Conservation (phyloP, 371 early-diverging fungal genomes). For the Mucor lusitanicus region DNA sequence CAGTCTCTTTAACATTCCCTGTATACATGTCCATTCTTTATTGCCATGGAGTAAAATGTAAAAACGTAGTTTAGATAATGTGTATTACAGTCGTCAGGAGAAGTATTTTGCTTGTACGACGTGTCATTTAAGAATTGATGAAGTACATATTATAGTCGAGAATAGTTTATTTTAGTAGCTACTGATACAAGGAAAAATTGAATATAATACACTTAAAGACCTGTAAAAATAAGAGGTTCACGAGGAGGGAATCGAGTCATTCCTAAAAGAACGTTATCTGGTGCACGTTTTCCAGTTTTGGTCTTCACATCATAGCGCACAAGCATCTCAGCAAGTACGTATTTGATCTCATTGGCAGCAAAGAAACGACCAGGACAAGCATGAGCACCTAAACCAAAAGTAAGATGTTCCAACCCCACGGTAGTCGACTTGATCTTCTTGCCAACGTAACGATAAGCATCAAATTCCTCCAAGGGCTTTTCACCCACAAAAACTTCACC, state of each 20-base stretch:
- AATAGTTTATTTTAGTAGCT: background rate
- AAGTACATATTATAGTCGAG: background rate
- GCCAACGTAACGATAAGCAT: conserved; percentile 30
- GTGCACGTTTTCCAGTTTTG: conserved; percentile 28
- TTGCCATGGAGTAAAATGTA: background rate
- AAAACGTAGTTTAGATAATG: background rate
- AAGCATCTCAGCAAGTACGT: conserved; percentile 31
- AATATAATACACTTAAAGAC: background rate
- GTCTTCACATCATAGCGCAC: conserved; percentile 27
- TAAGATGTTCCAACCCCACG: conserved; percentile 18
- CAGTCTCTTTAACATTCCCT: background rate
- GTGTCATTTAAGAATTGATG: background rate
- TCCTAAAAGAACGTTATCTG: conserved; percentile 27
- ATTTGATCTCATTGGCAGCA: conserved; percentile 52
- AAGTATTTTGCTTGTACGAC: background rate
- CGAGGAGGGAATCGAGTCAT: conserved; percentile 35
- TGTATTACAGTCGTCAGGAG: background rate
- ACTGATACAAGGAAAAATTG: background rate
- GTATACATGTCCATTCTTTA: background rate
- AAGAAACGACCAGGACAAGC: conserved; percentile 57
- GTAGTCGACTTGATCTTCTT: conserved; percentile 23
- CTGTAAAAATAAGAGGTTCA: conserved; percentile 25
- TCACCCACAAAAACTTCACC: background rate
- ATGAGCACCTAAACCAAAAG: conserved; percentile 43
- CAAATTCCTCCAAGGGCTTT: conserved; percentile 23